phyloP scores from a whole-genome alignment of 176 grass and related monocot genomes.

The Bothriochloa decipiens region DNA sequence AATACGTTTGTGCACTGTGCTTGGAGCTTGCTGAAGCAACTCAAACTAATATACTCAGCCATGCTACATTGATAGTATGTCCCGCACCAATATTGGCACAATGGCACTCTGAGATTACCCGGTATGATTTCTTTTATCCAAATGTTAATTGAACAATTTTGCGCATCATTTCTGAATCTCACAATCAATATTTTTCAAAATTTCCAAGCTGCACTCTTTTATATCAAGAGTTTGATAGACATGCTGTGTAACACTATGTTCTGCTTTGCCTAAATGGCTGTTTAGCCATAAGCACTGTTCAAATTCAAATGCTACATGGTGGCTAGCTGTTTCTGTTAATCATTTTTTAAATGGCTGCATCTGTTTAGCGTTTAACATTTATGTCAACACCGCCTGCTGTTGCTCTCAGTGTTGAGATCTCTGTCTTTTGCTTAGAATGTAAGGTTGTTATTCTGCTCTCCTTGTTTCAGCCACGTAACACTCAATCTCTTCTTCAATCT shows the following conservation, averaged over 20 bases:
- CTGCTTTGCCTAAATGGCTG: background rate
- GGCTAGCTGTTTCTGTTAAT: background rate
- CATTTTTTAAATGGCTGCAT: background rate
- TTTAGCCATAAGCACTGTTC: background rate
- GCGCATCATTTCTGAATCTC: slow-evolving; percentile 7
- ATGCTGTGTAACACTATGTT: slow-evolving; percentile 1
- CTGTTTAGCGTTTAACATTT: background rate
- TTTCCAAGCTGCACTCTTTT: background rate
- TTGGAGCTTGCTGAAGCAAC: slow-evolving; percentile 81
- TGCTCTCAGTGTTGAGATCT: slow-evolving; percentile 31
- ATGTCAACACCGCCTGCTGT: background rate
- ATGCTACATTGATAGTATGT: slow-evolving; percentile 90
- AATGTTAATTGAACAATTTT: slow-evolving; percentile 15
- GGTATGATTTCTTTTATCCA: slow-evolving; percentile 63
- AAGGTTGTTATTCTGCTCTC: slow-evolving; percentile 23
- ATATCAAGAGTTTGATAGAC: background rate
- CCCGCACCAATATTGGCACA: slow-evolving; percentile 87
- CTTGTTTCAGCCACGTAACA: background rate
- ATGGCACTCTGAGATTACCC: slow-evolving; percentile 90
- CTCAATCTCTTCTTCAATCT: background rate
- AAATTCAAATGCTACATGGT: background rate
- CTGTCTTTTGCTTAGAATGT: slow-evolving; percentile 22
- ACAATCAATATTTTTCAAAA: background rate
- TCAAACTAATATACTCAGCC: slow-evolving; percentile 59
- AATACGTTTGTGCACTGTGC: slow-evolving; percentile 69